Evolutionary conservation across 106 monocot genomes (phyloP), one percentile per base, ranked within the genome.

Genomic region (Allium fistulosum): DNA sequence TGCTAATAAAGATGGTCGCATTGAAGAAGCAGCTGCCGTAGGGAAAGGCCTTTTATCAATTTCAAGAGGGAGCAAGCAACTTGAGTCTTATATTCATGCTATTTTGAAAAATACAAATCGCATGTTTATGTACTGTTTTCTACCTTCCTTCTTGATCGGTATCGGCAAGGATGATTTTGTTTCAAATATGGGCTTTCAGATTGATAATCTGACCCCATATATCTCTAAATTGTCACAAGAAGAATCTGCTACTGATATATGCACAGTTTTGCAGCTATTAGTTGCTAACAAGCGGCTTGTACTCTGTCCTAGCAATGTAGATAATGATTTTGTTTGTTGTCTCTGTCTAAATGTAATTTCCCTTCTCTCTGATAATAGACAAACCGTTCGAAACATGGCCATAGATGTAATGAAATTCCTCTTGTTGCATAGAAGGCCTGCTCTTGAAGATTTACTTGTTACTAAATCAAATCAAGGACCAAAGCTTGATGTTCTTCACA

Each of bases 71-170:
- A 78, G 57, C 60, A 84, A 65, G 75, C 93, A 90, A 68, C 85
- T 99, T 51, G 99, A 99, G 28, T 62, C 84, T 66, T 99, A 99
- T 70, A 76, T 99, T 62, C 84, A 90, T 71, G 80, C 87, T 27
- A 90, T 99, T 76, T 65, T 99, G 70, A 99, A 99, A 78, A 93
- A 88, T 67, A 85, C 93, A 51, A 99, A 99, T 61, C 92, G 99
- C 59, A 82, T 90, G 79, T 77, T 99, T 57, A 93, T 99, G 99
- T 87, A 93, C 67, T 99, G 92, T 65, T 99, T 99, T 71, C 65
- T 99, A 52, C 99, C 99, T 49, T 80, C 79, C 46, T 99, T 93
- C 62, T 75, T 99, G 28, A 71, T 63, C 15, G 68, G 82, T 37
- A 87, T 99, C 55, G 77, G 78, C 17, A 93, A 93, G 47, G 75